Percentiles rank a stretch among this genome's conserved stretches.
These are phyloP conservation scores for Russula griseocarnosa DNA, from an alignment of 768 basidiomycete genomes.

Conservation along the genomic window DNA sequence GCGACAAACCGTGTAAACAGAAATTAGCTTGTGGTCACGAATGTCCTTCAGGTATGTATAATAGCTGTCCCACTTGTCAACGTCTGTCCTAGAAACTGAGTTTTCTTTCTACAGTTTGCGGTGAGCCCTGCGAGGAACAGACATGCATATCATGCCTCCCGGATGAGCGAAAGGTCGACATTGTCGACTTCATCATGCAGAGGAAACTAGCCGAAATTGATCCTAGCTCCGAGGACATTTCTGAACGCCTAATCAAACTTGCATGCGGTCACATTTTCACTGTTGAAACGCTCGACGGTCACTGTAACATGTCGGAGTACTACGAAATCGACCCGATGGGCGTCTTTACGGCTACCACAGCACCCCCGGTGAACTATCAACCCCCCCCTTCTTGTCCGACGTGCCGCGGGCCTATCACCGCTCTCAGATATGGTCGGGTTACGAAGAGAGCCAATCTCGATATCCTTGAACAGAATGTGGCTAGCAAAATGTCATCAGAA, in stretches of 20 bases:
- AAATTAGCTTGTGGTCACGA: conserved; percentile 37
- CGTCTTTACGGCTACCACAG: conserved; percentile 29
- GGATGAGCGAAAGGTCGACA: conserved; percentile 28
- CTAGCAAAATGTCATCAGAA: conserved; percentile 33
- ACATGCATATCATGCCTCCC: conserved; percentile 35
- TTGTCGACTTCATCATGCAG: conserved; percentile 40
- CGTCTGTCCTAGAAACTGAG: background rate
- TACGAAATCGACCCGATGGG: conserved; percentile 34
- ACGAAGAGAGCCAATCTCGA: conserved; percentile 39
- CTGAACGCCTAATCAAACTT: conserved; percentile 32
- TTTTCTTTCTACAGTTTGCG: conserved; percentile 34
- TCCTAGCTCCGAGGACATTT: conserved; percentile 31
- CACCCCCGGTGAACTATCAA: conserved; percentile 34
- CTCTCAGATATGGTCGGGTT: conserved; percentile 37
- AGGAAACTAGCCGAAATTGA: conserved; percentile 33
- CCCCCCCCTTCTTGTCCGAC: conserved; percentile 37
- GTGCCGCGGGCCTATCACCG: conserved; percentile 36
- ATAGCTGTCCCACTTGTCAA: background rate
- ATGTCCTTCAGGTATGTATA: conserved; percentile 39
- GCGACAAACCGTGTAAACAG: conserved; percentile 35
- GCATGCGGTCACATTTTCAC: conserved; percentile 42
- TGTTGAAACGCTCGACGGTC: conserved; percentile 40
- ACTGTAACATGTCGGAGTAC: conserved; percentile 33
- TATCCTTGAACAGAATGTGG: conserved; percentile 39
- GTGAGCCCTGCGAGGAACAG: conserved; percentile 38